Base-by-base conservation (phyloP, 2,329 filamentous ascomycete species). In the Zymoseptoria tritici region DNA sequence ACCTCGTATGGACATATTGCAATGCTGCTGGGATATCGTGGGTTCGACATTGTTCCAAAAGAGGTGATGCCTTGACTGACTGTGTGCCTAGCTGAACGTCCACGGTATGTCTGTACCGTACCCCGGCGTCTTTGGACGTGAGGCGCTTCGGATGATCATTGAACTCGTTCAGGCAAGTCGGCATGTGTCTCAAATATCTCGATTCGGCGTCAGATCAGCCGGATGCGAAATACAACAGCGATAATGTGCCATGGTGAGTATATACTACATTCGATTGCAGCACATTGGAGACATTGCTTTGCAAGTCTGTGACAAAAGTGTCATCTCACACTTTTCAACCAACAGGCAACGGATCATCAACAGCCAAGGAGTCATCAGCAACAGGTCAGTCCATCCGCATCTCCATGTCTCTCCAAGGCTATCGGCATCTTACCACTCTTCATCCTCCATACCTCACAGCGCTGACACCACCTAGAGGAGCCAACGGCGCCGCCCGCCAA, bases 1-100 rank as follows among this genome's bases (percentile, higher is more conserved):
- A 97, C 92, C 1, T 90, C 85, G 53, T 97, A 97, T 72, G 91
- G 89, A 2, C 88, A 91, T 72, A 91, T 92, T 63, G 89, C 88
- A 49, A 79, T 76, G 60, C 79, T 92, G 4, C 76, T 92, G 8
- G 89, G 88, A 52, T 89, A 84, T 46, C 89, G 89, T 91, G 50
- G 60, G 63, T 63, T 16, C 9, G 3, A 42, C 11, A 42, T 4
- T 4, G 4, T 16, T 4, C 16, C 16, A 5, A 13, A 55, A 16
- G 77, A 70, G 83, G 77, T 51, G 20, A 52, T 36, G 52, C 29
- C 50, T 26, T 22, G 9, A 49, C 36, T 64, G 49, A 67, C 16
- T 42, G 16, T n/a, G 20, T 49, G 24, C 62, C 24, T 62, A 80
- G 78, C 78, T 56, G 59, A 59, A 55, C 62, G 60, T 57, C 60